These are phyloP conservation scores for Hirsutella thompsonii DNA, from an alignment of 2,329 filamentous ascomycete genomes.

Conservation along the genomic window DNA sequence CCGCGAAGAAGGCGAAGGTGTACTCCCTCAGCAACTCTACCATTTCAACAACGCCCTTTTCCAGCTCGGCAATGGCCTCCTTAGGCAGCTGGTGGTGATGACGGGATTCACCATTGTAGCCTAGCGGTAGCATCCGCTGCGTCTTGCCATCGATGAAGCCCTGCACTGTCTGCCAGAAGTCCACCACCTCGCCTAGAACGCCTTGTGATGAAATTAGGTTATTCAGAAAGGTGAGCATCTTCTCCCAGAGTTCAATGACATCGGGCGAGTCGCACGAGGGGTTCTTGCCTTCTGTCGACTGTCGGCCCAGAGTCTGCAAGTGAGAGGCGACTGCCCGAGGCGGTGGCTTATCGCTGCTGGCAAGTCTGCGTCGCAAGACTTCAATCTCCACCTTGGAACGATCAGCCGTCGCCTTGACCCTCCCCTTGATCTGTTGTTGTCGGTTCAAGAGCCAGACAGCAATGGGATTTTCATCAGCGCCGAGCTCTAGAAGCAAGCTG, in stretches of 20 bases:
- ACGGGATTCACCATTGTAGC: slow-evolving; percentile 69
- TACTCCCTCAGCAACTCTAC: slow-evolving; percentile 71
- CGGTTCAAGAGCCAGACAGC: slow-evolving; percentile 90
- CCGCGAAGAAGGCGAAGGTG: slow-evolving; percentile 70
- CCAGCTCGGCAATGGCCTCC: slow-evolving; percentile 57
- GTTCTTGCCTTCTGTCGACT: slow-evolving; percentile 46
- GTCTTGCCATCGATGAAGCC: slow-evolving; percentile 81
- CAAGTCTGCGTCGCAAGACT: slow-evolving; percentile 70
- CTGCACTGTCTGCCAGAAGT: slow-evolving; percentile 88
- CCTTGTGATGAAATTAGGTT: slow-evolving; percentile 67
- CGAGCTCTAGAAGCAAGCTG: slow-evolving; percentile 75
- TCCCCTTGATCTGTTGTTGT: slow-evolving; percentile 79
- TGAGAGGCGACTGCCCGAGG: slow-evolving; percentile 60
- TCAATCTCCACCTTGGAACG: slow-evolving; percentile 88
- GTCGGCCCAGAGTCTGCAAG: slow-evolving; percentile 59
- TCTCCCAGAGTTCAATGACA: slow-evolving; percentile 86
- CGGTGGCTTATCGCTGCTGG: slow-evolving; percentile 58
- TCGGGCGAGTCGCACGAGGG: slow-evolving; percentile 64
- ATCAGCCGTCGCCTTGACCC: slow-evolving; percentile 68
- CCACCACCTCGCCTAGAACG: slow-evolving; percentile 75
- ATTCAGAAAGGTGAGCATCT: slow-evolving; percentile 61
- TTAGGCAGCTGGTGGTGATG: slow-evolving; percentile 69
- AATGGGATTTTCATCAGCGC: slow-evolving; percentile 90
- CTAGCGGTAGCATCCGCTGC: slow-evolving; percentile 65
- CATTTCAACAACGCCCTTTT: slow-evolving; percentile 70